Evolutionary conservation across 1,139 yeast species (phyloP).

Genomic region (Yamadazyma buinensis): DNA sequence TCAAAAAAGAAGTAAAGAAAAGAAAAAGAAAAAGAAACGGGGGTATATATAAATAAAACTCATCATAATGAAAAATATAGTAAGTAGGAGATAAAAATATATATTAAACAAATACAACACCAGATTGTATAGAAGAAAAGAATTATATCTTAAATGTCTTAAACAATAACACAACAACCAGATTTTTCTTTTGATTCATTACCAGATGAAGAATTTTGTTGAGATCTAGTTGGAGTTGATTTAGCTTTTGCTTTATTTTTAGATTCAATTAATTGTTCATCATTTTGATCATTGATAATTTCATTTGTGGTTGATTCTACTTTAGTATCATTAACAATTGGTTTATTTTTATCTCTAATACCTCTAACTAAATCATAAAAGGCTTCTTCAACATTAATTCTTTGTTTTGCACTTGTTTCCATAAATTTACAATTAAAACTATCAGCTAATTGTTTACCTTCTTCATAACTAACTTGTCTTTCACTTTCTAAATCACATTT

Average conservation of each 20-base stretch:
- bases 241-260: constrained; percentile 2
- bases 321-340: constrained; percentile 3
- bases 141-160: constrained; percentile 6
- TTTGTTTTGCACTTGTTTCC: constrained; percentile 91
- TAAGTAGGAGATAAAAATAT: constrained; percentile 1
- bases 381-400: constrained; percentile 91
- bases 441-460: constrained; percentile 75
- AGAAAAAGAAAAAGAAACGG: no score
- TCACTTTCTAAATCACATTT: constrained; percentile 60
- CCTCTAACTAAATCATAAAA: constrained; percentile 73
- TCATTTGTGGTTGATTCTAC: constrained; percentile 7
- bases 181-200: constrained; percentile 33
- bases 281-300: constrained; percentile 7
- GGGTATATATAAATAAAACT: no score
- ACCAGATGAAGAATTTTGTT: constrained; percentile 13
- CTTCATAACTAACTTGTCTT: constrained; percentile 77
- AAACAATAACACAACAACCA: constrained; percentile 47
- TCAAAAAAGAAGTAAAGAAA: no score
- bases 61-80: not conserved
- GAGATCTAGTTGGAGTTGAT: constrained; percentile 12
- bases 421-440: constrained; percentile 75
- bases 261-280: constrained; percentile 8
- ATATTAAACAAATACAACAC: constrained; percentile 11
- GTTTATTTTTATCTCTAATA: constrained; percentile 29
- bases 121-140: constrained; percentile 9